These are phyloP conservation scores for Saitoella complicata DNA, from an alignment of 805 yeast species.

Conservation along the genomic window DNA sequence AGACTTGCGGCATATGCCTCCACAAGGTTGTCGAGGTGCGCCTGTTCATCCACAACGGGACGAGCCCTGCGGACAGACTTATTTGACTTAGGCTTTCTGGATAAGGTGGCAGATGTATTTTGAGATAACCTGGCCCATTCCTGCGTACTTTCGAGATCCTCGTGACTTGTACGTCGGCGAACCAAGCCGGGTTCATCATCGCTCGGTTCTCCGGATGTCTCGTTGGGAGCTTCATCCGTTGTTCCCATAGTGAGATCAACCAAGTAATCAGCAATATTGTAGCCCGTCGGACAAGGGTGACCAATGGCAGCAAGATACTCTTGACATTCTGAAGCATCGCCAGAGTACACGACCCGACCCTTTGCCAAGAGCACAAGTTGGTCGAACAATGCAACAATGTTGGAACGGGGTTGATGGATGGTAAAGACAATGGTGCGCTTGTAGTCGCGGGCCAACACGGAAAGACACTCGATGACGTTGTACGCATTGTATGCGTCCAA, in stretches of 20 bases:
- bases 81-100: background rate
- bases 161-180: background rate
- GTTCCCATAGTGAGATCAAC: slow-evolving; percentile 75
- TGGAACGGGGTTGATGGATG: slow-evolving; percentile 93
- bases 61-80: background rate
- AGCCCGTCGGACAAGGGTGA: slow-evolving; percentile 70
- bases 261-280: slow-evolving; percentile 76
- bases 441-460: slow-evolving; percentile 59
- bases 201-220: background rate
- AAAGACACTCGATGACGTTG: slow-evolving; percentile 75
- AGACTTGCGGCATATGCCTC: background rate
- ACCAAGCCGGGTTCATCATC: background rate
- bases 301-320: slow-evolving; percentile 65
- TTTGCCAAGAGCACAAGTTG: slow-evolving; percentile 63
- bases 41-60: background rate
- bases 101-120: background rate
- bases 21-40: background rate
- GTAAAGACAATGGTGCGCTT: slow-evolving; percentile 83
- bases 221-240: slow-evolving; percentile 2
- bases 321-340: slow-evolving; percentile 58
- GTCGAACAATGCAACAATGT: slow-evolving; percentile 83
- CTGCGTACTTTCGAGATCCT: background rate
- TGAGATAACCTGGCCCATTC: background rate
- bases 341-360: slow-evolving; percentile 78
- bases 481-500: slow-evolving; percentile 85